Conservation (phyloP, 176 grass and related monocot genomes). For the Eleusine coracana region DNA sequence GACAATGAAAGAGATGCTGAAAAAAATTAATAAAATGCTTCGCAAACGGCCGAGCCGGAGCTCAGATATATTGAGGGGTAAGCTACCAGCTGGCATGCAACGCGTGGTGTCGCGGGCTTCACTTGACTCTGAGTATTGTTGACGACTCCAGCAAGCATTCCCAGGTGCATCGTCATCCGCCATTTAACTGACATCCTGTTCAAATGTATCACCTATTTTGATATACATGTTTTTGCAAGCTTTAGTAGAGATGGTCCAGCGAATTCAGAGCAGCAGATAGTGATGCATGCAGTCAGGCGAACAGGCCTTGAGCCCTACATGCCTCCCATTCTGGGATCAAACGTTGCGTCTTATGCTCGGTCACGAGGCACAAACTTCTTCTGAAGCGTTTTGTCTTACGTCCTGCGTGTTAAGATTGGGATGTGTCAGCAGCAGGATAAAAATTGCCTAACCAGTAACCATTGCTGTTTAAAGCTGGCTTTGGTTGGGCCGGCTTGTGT, state of each 20-base stretch:
- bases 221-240: background rate
- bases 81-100: background rate
- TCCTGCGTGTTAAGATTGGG: background rate
- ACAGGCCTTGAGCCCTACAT: conserved; percentile 24
- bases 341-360: conserved; percentile 31
- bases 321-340: conserved; percentile 18
- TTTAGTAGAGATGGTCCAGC: background rate
- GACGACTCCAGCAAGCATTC: background rate
- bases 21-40: conserved; percentile 1
- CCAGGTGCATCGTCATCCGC: background rate
- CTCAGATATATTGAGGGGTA: background rate
- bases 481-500: conserved; percentile 13
- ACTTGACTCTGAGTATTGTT: conserved; percentile 1
- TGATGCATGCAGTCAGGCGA: background rate
- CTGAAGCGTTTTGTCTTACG: background rate
- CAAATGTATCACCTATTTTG: background rate
- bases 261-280: too few relatives aligned
- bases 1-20: conserved; percentile 44
- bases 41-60: background rate
- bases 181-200: too few relatives aligned
- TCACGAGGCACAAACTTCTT: conserved; percentile 42
- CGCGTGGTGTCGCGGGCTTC: conserved; percentile 44
- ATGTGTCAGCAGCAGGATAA: conserved; percentile 21
- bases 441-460: conserved; percentile 32
- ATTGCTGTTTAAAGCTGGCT: conserved; percentile 25